phyloP scores from a whole-genome alignment of 1,284 basidiomycete species.

The Pseudomicrostroma phylloplanum region DNA sequence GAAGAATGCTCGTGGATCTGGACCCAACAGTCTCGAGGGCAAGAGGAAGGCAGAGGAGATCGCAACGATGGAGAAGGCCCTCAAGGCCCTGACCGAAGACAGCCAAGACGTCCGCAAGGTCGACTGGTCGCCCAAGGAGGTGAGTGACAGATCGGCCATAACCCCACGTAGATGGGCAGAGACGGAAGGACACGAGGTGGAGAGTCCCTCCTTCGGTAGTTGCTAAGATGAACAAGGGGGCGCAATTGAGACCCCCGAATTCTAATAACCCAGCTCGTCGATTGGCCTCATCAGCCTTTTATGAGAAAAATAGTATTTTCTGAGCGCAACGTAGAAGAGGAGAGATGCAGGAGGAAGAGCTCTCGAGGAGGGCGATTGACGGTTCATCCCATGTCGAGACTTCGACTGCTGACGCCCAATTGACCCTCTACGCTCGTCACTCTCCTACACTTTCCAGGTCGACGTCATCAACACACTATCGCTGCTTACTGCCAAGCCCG shows the following conservation, averaged over 20 bases:
- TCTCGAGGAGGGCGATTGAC: neutral
- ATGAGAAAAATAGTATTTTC: conserved; percentile 39
- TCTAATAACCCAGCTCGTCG: conserved; percentile 63
- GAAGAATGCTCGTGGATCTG: conserved; percentile 55
- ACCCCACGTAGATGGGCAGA: neutral
- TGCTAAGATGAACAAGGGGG: conserved; percentile 70
- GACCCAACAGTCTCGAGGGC: conserved; percentile 77
- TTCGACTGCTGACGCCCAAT: neutral
- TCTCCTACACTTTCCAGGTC: conserved; percentile 61
- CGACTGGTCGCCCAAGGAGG: conserved; percentile 97
- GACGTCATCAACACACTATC: conserved; percentile 88
- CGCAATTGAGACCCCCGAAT: conserved; percentile 58
- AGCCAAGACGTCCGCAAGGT: conserved; percentile 87
- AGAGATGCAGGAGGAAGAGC: neutral
- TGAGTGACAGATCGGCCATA: conserved; percentile 53
- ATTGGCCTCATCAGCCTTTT: conserved; percentile 57
- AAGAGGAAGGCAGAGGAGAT: conserved; percentile 96
- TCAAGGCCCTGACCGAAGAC: conserved; percentile 72
- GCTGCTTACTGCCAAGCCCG: conserved; percentile 92
- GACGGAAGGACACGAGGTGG: neutral
- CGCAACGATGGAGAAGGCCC: conserved; percentile 72
- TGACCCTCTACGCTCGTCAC: neutral
- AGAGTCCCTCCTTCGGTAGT: neutral
- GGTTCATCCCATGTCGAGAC: neutral
- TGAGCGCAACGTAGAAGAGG: neutral